phyloP scores from a whole-genome alignment of 306 rosid genomes.

The Biancaea sappan region DNA sequence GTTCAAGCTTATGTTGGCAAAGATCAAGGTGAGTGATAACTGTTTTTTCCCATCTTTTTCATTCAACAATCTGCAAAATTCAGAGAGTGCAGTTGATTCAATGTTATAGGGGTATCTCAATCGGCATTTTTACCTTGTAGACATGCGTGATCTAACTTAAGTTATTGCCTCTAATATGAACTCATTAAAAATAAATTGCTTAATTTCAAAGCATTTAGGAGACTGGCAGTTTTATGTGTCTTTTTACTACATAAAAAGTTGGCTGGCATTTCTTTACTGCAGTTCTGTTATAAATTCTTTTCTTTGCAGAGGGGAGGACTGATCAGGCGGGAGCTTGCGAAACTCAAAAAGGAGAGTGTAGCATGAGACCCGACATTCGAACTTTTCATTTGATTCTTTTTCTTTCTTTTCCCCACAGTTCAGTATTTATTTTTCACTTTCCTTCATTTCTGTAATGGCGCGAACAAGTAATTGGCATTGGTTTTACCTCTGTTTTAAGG shows the following conservation, averaged over 20 bases:
- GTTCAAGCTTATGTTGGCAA: constrained; percentile 62
- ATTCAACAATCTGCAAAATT: neutral
- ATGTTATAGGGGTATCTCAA: neutral
- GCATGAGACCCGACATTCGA: neutral
- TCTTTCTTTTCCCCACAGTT: neutral
- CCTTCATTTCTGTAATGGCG: too few species aligned
- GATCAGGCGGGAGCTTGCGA: constrained; percentile 48
- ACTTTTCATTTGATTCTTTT: neutral
- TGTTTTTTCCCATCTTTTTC: neutral
- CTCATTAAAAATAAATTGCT: neutral
- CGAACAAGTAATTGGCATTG: neutral
- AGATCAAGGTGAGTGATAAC: constrained; percentile 45
- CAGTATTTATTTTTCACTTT: neutral
- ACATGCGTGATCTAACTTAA: neutral
- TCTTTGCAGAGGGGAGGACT: constrained; percentile 43
- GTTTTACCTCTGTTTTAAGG: neutral
- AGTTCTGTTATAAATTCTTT: too few species aligned
- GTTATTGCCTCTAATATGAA: neutral
- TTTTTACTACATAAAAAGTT: neutral
- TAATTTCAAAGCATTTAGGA: neutral
- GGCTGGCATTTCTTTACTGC: too few species aligned
- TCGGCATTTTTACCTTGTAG: neutral
- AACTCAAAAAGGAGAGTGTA: constrained; percentile 38
- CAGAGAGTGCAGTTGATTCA: neutral
- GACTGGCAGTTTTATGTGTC: neutral